phyloP scores from a whole-genome alignment of 371 early-diverging fungal species.

The Mortierella polycephala region DNA sequence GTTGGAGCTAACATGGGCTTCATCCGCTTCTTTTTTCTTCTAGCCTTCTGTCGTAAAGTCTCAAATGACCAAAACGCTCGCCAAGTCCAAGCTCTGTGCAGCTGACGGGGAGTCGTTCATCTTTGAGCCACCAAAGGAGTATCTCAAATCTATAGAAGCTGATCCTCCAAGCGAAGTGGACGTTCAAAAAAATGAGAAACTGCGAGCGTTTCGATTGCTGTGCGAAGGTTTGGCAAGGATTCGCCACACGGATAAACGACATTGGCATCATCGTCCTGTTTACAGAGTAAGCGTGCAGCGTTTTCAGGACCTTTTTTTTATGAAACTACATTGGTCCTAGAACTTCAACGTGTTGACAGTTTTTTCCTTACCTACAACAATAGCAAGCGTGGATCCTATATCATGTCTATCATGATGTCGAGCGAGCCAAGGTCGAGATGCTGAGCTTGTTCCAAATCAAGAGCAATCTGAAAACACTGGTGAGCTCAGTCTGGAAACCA shows the following conservation, averaged over 20 bases:
- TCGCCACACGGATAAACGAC: constrained; percentile 64
- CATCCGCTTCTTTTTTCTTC: background rate
- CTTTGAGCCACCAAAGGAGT: constrained; percentile 44
- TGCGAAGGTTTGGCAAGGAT: constrained; percentile 61
- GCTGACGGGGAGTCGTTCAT: constrained; percentile 42
- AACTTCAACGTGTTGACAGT: background rate
- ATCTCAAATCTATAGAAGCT: constrained; percentile 11
- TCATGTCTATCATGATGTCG: constrained; percentile 62
- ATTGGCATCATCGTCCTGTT: constrained; percentile 74
- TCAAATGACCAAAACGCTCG: constrained; percentile 23
- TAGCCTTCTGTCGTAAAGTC: constrained; percentile 33
- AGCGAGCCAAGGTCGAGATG: constrained; percentile 69
- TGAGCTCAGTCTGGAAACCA: constrained; percentile 75
- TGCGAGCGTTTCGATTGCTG: constrained; percentile 58
- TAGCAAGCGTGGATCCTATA: constrained; percentile 75
- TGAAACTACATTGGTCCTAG: too few species aligned
- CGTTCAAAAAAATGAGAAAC: constrained; percentile 14
- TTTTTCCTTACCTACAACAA: background rate
- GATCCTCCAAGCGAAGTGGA: constrained; percentile 24
- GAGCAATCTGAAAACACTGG: constrained; percentile 60
- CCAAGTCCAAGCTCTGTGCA: constrained; percentile 33
- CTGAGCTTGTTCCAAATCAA: constrained; percentile 67
- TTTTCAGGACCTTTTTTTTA: background rate
- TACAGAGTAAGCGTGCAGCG: constrained; percentile 62
- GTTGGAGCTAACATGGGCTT: too few species aligned